Conservation (phyloP, 805 yeast species). For the Nakazawaea holstii region DNA sequence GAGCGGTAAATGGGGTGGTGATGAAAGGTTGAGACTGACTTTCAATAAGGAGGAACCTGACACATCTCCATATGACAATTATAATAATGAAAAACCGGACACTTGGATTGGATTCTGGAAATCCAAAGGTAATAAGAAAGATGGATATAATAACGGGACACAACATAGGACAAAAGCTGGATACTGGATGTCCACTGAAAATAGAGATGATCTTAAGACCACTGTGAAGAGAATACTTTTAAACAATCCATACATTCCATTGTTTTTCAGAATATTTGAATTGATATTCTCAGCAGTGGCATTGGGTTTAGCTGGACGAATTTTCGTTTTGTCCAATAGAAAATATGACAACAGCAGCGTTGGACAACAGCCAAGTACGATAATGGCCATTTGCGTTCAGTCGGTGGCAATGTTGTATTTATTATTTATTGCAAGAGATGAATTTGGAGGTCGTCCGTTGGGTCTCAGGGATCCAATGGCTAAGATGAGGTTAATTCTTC, state of each 20-base stretch:
- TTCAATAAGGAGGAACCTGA: conserved; percentile 33
- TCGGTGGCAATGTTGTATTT: conserved; percentile 72
- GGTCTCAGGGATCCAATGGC: conserved; percentile 84
- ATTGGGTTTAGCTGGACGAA: conserved; percentile 62
- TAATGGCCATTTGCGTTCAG: conserved; percentile 88
- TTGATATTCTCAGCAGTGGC: conserved; percentile 60
- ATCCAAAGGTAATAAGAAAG: conserved; percentile 14
- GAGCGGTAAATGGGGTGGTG: conserved; percentile 68
- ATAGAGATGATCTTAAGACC: conserved; percentile 60
- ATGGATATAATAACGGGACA: conserved; percentile 14
- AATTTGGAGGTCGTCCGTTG: conserved; percentile 85
- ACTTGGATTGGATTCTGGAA: background rate
- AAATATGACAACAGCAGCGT: conserved; percentile 32
- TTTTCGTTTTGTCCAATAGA: conserved; percentile 36
- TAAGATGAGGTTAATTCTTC: conserved; percentile 72
- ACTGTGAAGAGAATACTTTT: conserved; percentile 53
- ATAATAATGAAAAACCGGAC: conserved; percentile 6
- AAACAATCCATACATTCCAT: conserved; percentile 76
- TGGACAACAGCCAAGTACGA: conserved; percentile 80
- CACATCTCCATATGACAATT: conserved; percentile 17
- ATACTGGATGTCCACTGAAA: conserved; percentile 64
- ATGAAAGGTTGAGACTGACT: conserved; percentile 49
- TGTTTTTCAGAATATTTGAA: conserved; percentile 60
- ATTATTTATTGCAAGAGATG: conserved; percentile 81
- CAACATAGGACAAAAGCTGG: conserved; percentile 52